Evolutionary conservation across 208 protist genomes (phyloP).

Genomic region (Leishmania martiniquensis): DNA sequence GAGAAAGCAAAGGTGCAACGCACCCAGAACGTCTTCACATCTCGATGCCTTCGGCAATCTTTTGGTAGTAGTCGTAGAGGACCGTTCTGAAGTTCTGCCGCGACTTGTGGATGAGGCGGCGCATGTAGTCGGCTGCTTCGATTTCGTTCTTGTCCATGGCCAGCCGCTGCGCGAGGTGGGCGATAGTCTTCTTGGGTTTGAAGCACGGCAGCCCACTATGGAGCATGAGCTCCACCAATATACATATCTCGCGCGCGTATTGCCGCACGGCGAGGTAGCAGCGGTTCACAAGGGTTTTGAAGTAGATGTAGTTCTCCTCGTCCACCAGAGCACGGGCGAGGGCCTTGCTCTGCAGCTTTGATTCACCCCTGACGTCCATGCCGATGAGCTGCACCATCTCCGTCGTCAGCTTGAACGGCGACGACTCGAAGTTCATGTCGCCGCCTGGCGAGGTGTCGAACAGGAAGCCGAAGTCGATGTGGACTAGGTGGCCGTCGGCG

Average conservation of each 20-base stretch:
- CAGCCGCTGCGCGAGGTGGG: constrained; percentile 71
- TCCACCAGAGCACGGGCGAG: constrained; percentile 79
- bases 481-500: constrained; percentile 91
- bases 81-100: constrained; percentile 82
- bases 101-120: constrained; percentile 71
- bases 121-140: constrained; percentile 85
- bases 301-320: constrained; percentile 83
- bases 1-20: neutral
- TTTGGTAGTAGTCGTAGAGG: constrained; percentile 87
- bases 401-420: constrained; percentile 93
- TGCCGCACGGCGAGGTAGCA: constrained; percentile 88
- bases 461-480: constrained; percentile 99
- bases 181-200: constrained; percentile 82
- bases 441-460: constrained; percentile 95
- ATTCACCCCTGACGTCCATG: constrained; percentile 57
- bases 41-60: constrained; percentile 84
- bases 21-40: constrained; percentile 17
- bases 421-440: constrained; percentile 95
- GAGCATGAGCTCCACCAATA: constrained; percentile 89
- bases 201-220: constrained; percentile 88
- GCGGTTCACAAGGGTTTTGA: constrained; percentile 76
- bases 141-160: constrained; percentile 75
- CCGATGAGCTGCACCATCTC: constrained; percentile 95
- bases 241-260: constrained; percentile 78
- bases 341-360: constrained; percentile 56